Conservation (phyloP, 2,329 filamentous ascomycete species). For the Tolypocladium album region DNA sequence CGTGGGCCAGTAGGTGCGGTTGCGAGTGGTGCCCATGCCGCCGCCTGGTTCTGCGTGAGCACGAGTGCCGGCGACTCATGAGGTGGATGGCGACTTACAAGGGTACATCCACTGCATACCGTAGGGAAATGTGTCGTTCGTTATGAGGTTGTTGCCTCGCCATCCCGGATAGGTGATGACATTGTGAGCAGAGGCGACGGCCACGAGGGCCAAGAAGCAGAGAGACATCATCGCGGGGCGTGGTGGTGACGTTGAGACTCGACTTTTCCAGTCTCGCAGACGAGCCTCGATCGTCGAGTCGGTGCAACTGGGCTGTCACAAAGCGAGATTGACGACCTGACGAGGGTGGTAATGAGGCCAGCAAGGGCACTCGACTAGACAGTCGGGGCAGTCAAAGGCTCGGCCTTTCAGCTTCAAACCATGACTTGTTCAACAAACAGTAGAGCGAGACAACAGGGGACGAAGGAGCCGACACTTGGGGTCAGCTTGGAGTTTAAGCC, state of each 20-base stretch:
- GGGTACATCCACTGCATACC: constrained; percentile 96
- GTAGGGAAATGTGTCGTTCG: constrained; percentile 69
- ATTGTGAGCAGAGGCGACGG: constrained; percentile 56
- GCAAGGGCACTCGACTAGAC: not conserved
- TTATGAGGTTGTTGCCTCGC: constrained; percentile 76
- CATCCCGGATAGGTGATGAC: constrained; percentile 79
- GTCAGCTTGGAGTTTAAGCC: not conserved
- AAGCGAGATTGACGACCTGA: not conserved
- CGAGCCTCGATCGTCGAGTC: not conserved
- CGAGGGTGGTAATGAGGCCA: not conserved
- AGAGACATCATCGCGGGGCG: constrained; percentile 4
- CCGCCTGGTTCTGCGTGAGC: constrained; percentile 52
- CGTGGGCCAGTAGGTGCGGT: constrained; percentile 88
- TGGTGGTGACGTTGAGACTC: not conserved
- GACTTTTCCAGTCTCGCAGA: not conserved
- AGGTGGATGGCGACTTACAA: constrained; percentile 46
- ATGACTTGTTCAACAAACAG: not conserved
- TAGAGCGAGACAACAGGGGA: not conserved
- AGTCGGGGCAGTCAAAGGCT: not conserved
- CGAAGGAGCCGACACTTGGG: not conserved
- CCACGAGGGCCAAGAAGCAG: constrained; percentile 21
- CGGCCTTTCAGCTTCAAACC: not conserved
- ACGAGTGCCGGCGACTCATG: not conserved
- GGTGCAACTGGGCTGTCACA: not conserved
- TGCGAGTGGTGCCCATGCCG: constrained; percentile 63